Evolutionary conservation across 805 yeast genomes (phyloP), one percentile per base, ranked within the genome.

Genomic region (Pichia nakasei): DNA sequence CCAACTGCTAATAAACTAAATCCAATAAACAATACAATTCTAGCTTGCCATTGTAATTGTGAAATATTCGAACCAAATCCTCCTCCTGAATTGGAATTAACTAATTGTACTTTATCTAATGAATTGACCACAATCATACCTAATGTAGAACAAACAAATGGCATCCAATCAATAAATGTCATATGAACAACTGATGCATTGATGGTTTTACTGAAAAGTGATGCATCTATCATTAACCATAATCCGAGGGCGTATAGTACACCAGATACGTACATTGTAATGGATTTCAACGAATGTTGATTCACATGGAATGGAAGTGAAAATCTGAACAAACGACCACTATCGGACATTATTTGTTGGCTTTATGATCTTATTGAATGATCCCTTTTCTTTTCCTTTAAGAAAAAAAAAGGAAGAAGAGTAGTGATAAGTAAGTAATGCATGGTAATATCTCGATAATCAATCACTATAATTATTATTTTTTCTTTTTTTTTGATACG

Each of bases 1-100:
- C 98, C 97, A 44, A 96, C 93, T 1, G 97, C 96, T 44, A 93
- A 70, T 38, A 91, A 69, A 4, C 96, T 84, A 62, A 93, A 93
- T 9, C 99, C 99, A 54, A 87, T 68, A 60, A 93, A 93, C 43
- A 93, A 70, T 15, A 94, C 81, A 32, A 89, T 80, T 54, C 96
- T 75, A 15, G 97, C 97, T 50, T 89, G 95, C 95, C 97, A 89
- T 34, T 89, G 86, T 42, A 85, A 58, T 37, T 65, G 60, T 39
- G 63, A 48, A 11, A 37, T 27, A 20, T 45, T 37, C 64, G 65
- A 34, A 64, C 51, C 66, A 59, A 46, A 50, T 5, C 58, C 54
- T 4, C 59, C 55, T 26, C 47, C 44, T 9, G 52, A 45, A 18
- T 50, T 60, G 5, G 41, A 40, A 33, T 40, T 37, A 52, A 52